phyloP scores from a whole-genome alignment of 352 stramenopile species.

The Globisporangium orthogonon region DNA sequence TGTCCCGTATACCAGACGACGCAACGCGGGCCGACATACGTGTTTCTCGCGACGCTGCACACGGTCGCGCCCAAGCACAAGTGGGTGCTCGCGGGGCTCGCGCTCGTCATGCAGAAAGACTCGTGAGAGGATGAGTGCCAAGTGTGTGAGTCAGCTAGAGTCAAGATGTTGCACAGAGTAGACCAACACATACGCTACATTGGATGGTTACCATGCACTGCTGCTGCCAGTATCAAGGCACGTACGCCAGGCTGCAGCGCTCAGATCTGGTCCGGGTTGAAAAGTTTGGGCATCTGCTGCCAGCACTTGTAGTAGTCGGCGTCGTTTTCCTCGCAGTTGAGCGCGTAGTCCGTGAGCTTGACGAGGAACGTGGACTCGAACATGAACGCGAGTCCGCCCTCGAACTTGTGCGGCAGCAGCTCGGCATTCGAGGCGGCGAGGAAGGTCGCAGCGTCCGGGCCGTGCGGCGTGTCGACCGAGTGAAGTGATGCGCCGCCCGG shows the following conservation, averaged over 20 bases:
- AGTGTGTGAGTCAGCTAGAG: too few species aligned
- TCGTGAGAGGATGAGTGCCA: not conserved
- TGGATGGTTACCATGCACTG: too few species aligned
- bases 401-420: constrained; percentile 87
- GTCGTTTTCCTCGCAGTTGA: constrained; percentile 86
- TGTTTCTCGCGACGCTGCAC: constrained; percentile 95
- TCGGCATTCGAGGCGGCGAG: constrained; percentile 77
- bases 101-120: constrained; percentile 92
- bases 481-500: constrained; percentile 92
- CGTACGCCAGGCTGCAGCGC: not conserved
- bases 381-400: constrained; percentile 95
- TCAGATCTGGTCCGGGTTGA: constrained; percentile 41
- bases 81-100: constrained; percentile 91
- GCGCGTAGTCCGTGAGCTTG: constrained; percentile 85
- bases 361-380: constrained; percentile 94
- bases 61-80: constrained; percentile 78
- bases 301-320: constrained; percentile 92
- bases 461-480: constrained; percentile 86
- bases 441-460: constrained; percentile 92
- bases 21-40: constrained; percentile 92
- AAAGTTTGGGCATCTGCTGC: constrained; percentile 89
- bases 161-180: not conserved
- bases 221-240: too few species aligned
- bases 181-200: not conserved
- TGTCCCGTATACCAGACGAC: constrained; percentile 96